Percentiles rank a stretch among this genome's conserved stretches.
phyloP scores from a whole-genome alignment of 441 rosid genomes.

The Erodium trifolium region DNA sequence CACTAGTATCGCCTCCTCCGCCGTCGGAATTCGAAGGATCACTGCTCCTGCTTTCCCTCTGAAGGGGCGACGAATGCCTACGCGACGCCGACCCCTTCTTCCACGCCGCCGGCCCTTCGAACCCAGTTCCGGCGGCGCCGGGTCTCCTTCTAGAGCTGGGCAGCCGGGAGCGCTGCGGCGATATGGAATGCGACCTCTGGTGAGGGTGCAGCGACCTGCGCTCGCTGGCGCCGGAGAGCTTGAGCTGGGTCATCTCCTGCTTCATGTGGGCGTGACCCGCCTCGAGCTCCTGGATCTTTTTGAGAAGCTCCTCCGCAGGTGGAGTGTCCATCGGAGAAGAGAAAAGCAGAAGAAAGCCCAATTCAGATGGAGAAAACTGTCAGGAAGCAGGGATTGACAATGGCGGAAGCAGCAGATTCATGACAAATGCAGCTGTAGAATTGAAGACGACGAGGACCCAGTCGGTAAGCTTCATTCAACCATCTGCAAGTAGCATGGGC shows the following conservation, averaged over 20 bases:
- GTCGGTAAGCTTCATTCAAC: neutral
- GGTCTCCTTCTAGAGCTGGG: constrained; percentile 30
- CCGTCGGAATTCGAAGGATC: constrained; percentile 18
- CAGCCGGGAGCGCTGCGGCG: constrained; percentile 53
- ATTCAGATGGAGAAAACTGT: neutral
- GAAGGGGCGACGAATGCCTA: constrained; percentile 75
- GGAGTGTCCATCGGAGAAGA: constrained; percentile 42
- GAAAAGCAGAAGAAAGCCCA: neutral
- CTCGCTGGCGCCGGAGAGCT: constrained; percentile 29
- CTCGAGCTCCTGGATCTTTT: constrained; percentile 80
- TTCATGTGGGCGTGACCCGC: constrained; percentile 75
- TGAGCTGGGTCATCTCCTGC: constrained; percentile 73
- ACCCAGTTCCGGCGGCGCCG: constrained; percentile 19
- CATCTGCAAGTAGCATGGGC: neutral
- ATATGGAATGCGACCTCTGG: constrained; percentile 65
- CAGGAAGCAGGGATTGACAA: neutral
- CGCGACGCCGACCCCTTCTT: constrained; percentile 51
- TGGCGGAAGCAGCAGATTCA: neutral
- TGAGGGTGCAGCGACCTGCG: constrained; percentile 26
- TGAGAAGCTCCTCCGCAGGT: constrained; percentile 63
- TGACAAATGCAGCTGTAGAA: neutral
- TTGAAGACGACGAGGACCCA: neutral
- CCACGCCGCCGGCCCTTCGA: constrained; percentile 31
- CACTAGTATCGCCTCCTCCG: constrained; percentile 16
- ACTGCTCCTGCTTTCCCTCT: constrained; percentile 49